Base-by-base conservation (phyloP, 495 filamentous ascomycete species). In the Venustampulla echinocandica region DNA sequence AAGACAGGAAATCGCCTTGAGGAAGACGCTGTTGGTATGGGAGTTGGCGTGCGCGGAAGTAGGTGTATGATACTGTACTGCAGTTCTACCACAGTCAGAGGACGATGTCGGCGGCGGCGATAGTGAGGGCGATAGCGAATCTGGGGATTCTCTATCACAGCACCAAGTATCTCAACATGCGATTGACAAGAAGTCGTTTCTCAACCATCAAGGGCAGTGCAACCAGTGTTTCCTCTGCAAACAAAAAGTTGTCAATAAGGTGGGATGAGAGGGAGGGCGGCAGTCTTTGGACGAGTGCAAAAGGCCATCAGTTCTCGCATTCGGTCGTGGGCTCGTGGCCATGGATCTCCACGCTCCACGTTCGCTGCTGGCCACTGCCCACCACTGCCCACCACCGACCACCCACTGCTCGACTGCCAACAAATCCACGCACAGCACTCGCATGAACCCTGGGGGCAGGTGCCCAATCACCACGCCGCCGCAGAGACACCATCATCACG, bases 401-500 rank as follows among this genome's bases (percentile, higher is more conserved):
- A 21, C 10, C 17, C 37, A 13, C n/a, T 15, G 43, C 33, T 7
- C 27, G 7, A 30, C 27, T 30, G 27, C 27, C 27, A 30, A 30
- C 27, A 30, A 30, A 30, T 30, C 27, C 27, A 30, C 27, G 44
- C 37, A 42, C 10, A 38, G 44, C 37, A 42, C 10, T 44, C 33
- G 13, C 14, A 27, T 14, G 5, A 20, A 35, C 23, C 48, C 42
- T 14, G 33, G 19, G 2, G 20, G 7, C 10, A 3, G 10, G 2
- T 14, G 30, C 40, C 49, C 49, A 45, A 51, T 46, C 34, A 41
- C 10, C 10, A 17, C 10, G n/a, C 47, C 27, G 28, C 23, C 18
- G 37, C 7, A 33, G 22, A 3, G 17, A 36, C 9, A 3, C 7
- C 7, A 30, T 30, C 27, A 30, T 7, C 27, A 30, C 24, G 27